Percentiles rank a stretch among this genome's conserved stretches.
These are phyloP conservation scores for Tuber calosporum DNA, from an alignment of 495 filamentous ascomycete species.

Conservation along the genomic window DNA sequence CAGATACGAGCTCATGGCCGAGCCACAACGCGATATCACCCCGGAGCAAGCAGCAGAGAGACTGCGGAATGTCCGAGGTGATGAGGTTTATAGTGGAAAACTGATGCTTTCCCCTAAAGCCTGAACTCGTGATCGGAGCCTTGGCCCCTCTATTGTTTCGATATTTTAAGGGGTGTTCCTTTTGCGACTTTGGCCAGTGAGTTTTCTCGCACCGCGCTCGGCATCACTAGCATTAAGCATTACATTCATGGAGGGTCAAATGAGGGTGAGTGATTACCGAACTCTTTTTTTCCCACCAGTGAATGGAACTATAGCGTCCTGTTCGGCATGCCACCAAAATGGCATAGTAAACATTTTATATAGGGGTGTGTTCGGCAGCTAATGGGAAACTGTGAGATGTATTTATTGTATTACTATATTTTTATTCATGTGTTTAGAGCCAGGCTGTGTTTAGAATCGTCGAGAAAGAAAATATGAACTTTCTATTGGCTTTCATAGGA, in stretches of 20 bases:
- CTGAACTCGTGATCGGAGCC: background rate
- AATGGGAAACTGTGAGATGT: no score
- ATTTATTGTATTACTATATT: no score
- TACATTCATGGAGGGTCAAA: background rate
- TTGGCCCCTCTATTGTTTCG: background rate
- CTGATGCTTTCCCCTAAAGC: slow-evolving; percentile 40
- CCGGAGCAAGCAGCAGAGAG: slow-evolving; percentile 86
- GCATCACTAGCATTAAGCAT: background rate
- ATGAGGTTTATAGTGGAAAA: slow-evolving; percentile 73
- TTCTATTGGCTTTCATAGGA: no score
- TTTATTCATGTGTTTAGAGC: no score
- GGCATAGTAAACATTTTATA: no score
- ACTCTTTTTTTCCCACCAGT: background rate
- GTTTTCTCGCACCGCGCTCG: background rate
- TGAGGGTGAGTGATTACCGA: background rate
- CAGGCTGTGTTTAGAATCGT: no score
- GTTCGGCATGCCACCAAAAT: no score
- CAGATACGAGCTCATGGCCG: slow-evolving; percentile 85
- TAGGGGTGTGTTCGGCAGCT: no score
- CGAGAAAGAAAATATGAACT: no score
- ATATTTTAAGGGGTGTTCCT: background rate
- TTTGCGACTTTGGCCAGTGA: background rate
- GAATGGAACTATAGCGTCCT: no score
- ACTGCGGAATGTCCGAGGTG: slow-evolving; percentile 62
- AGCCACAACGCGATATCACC: slow-evolving; percentile 95